Base-by-base conservation (phyloP, 73 alveolate genomes). In the Stentor coeruleus region DNA sequence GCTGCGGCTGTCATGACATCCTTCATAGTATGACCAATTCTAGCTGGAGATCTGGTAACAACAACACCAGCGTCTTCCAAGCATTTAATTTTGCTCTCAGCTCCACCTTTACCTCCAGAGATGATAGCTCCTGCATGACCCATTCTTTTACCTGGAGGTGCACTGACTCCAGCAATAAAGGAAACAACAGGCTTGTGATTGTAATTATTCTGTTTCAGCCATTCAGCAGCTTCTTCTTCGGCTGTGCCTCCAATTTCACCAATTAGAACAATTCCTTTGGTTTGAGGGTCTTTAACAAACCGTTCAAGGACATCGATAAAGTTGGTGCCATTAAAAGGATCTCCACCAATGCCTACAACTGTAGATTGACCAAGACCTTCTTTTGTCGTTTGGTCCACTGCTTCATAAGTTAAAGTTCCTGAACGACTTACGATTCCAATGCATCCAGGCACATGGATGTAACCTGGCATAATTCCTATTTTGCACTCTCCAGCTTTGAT, bases 111-210 rank as follows among this genome's bases (percentile, higher is more conserved):
- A 82, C 98, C 98, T 81, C 99, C 98, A 14, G 98, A 90, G 85
- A 96, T 96, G 90, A 96, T 96, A 87, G 99, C 99, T 74, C 99
- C 99, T 37, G 99, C 99, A 86, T 96, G 99, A 57, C 99, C 99
- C 98, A 94, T 94, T 90, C 99, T 92, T 89, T 92, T 92, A 75
- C 94, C 97, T 59, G 97, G 98, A 3, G 98, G 99, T 38, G 97
- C 98, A 38, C 95, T 87, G 49, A 91, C 60, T 59, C 97, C 99
- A 28, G 99, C 99, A 76, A 96, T 96, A 88, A 96, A 96, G 66
- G 96, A 83, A 39, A 96, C 97, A 42, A 96, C 95, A 28, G 99
- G 99, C 82, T 92, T 93, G 90, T 94, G 91, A 81, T 86, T 80
- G 59, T 83, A 77, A 85, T 96, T 96, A 88, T 93, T 85, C 42